Base-by-base conservation (phyloP, 2,329 filamentous ascomycete species). In the Beauveria caledonica region DNA sequence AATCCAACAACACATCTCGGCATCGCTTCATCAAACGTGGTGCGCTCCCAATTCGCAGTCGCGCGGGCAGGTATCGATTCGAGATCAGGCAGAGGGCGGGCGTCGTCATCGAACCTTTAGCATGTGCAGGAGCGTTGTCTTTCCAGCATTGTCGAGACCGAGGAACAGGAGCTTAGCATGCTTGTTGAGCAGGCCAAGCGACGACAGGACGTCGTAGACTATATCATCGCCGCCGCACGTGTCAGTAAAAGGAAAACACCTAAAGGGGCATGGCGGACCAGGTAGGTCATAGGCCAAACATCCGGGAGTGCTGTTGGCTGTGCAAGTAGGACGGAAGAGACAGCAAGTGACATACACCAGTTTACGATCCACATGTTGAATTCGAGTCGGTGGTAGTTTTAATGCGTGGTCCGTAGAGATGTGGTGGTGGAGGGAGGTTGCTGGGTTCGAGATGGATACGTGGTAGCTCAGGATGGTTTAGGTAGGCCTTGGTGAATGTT, bases 151-250 rank as follows among this genome's bases (percentile, higher is more conserved):
- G 75, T 96, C 92, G 64, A 96, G 87, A 68, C 92, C 92, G 65
- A 96, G 86, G 79, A 96, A 96, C 62, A 96, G 84, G 62, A 96
- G 85, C 84, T 96, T 96, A 71, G 91, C 92, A 76, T 96, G 90
- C 84, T 96, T 96, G 85, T 96, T 96, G 67, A 93, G 81, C 71
- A 96, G 83, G 69, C 92, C 92, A 65, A 96, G 83, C 66, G 86
- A 90, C 70, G 92, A 89, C 70, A 96, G 86, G 69, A 95, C 80
- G 80, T 96, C 90, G 83, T 90, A 96, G 78, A 96, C 91, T 74
- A 70, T 62, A 46, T 36, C 40, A 46, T 49, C 56, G 55, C 61
- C 52, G 60, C 59, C 67, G 66, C 66, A 68, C 69, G 66, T 72
- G 72, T 73, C 70, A 73, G 72, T 50, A 39, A 25, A 36, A 49